Base-by-base conservation (phyloP, 108 stramenopile genomes). In the Poteriospumella lacustris region DNA sequence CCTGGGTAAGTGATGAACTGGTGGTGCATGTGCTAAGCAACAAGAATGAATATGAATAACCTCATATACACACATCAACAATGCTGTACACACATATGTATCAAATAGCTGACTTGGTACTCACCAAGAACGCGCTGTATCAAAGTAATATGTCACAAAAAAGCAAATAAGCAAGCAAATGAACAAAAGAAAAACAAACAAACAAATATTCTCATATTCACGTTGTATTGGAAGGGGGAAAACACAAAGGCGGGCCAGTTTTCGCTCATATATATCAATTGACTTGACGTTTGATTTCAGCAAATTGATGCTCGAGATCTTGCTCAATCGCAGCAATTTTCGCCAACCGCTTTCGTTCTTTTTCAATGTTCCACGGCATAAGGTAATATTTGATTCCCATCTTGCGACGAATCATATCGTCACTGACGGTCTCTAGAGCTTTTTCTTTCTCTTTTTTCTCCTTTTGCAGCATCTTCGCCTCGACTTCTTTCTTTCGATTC, bases 241-340 rank as follows among this genome's bases (percentile, higher is more conserved):
- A 56, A 56, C 24, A 24, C 19, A 56, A 56, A 56, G 15, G 24
- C 15, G 15, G 24, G 24, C 15, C 52, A 56, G 24, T 56, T 56
- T 56, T 56, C 15, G 15, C 24, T 34, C 60, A 5, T 64, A n/a
- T n/a, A n/a, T n/a, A n/a, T 19, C 24, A 19, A 56, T 15, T 56
- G 24, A 56, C 15, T 56, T 56, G 24, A 19, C 24, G 24, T 56
- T 56, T 19, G 15, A 19, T 24, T 19, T 56, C 52, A 56, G 15
- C 24, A 56, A 56, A 19, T 19, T 19, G 15, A 56, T 64, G 28
- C 5, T 64, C 60, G 36, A 64, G 15, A 5, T 64, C 60, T 34
- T 9, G 5, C 36, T 64, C 60, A 24, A 64, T 64, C 31, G 60
- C 60, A 34, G 60, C 60, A 64, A 64, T 64, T 24, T 64, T 64